Conservation (phyloP, 2,329 filamentous ascomycete genomes). For the Dothideomycetes sp. region DNA sequence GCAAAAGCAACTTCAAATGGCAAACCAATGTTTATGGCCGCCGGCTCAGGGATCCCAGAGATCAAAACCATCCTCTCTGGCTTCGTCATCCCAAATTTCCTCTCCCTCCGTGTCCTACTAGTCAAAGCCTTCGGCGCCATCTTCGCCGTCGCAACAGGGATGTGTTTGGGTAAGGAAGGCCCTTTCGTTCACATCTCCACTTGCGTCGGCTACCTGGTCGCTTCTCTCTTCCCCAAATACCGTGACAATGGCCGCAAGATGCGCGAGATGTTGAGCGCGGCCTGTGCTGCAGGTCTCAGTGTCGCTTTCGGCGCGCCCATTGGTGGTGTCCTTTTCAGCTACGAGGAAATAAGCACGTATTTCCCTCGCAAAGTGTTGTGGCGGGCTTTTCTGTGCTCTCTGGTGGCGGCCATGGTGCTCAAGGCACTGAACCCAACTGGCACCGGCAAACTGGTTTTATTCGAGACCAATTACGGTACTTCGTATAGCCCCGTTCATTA, state of each 20-base stretch:
- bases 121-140: constrained; percentile 51
- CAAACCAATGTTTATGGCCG: constrained; percentile 51
- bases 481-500: constrained; percentile 49
- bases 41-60: constrained; percentile 51
- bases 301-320: constrained; percentile 56
- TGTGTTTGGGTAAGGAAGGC: constrained; percentile 54
- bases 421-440: constrained; percentile 51
- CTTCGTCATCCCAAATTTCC: constrained; percentile 51
- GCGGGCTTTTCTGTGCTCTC: constrained; percentile 50
- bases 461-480: constrained; percentile 51
- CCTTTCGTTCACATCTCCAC: constrained; percentile 55
- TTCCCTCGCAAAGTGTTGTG: constrained; percentile 52
- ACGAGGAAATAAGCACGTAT: constrained; percentile 52
- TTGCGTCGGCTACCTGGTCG: constrained; percentile 47
- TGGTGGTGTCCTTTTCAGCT: constrained; percentile 52
- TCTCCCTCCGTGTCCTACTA: constrained; percentile 46
- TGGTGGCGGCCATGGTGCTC: constrained; percentile 46
- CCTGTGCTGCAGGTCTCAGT: constrained; percentile 48
- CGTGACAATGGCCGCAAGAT: constrained; percentile 49
- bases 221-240: constrained; percentile 46
- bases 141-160: constrained; percentile 50
- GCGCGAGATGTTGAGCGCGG: constrained; percentile 49
- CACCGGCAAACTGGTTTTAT: constrained; percentile 52
- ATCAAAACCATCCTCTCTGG: constrained; percentile 54
- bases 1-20: constrained; percentile 22